Evolutionary conservation across 345 rosid genomes (phyloP).

Genomic region (Rhizophora mangle): DNA sequence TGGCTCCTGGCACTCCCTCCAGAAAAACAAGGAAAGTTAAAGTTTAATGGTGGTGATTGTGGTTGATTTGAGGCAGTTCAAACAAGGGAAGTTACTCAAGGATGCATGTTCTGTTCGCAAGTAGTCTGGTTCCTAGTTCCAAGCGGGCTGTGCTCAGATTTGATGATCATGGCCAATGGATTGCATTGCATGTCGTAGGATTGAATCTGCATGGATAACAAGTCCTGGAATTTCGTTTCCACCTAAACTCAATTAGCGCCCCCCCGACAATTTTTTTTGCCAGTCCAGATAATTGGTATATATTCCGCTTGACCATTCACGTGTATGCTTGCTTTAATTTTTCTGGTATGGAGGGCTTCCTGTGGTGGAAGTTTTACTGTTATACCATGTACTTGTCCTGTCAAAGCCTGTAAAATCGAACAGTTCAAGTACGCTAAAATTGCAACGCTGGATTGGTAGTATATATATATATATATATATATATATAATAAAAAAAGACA

Average conservation of each 20-base stretch:
- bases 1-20: constrained; percentile 55
- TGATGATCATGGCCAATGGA: not conserved
- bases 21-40: constrained; percentile 43
- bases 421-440: not conserved
- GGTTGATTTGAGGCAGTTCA: not conserved
- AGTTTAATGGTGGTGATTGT: constrained; percentile 13
- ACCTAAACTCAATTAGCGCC: not conserved
- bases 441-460: too few relatives aligned
- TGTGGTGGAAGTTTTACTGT: not conserved
- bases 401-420: not conserved
- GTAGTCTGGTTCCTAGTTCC: not conserved
- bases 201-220: not conserved
- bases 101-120: not conserved
- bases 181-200: not conserved
- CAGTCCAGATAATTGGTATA: not conserved
- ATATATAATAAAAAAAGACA: not conserved
- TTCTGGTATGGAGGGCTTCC: not conserved
- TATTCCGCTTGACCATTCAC: too few relatives aligned
- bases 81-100: not conserved
- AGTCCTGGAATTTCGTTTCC: not conserved
- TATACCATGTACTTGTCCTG: too few relatives aligned
- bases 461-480: too few relatives aligned
- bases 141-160: not conserved
- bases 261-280: not conserved
- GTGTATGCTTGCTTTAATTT: not conserved